Evolutionary conservation across 257 asterid species (phyloP).

Genomic region (Craterostigma plantagineum): DNA sequence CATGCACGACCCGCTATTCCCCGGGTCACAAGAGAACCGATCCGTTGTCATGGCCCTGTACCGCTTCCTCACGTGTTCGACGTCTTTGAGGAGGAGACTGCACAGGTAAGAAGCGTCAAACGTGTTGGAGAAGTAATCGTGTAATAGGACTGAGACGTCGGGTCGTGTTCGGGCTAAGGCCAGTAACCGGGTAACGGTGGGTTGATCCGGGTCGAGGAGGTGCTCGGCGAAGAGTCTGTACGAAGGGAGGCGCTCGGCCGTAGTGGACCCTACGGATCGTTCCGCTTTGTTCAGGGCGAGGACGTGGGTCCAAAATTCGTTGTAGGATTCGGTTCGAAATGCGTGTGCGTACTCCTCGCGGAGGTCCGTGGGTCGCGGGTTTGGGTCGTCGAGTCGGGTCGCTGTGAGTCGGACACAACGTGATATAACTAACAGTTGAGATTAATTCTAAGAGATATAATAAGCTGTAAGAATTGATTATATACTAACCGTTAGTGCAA

Average conservation of each 20-base stretch:
- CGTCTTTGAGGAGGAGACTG: slow-evolving; percentile 47
- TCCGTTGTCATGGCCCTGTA: too few species aligned
- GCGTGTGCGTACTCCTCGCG: slow-evolving; percentile 82
- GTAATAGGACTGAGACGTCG: slow-evolving; percentile 16
- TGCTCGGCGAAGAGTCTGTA: slow-evolving; percentile 69
- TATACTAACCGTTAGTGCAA: too few species aligned
- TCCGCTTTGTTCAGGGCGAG: slow-evolving; percentile 28
- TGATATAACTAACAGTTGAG: too few species aligned
- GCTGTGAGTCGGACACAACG: too few species aligned
- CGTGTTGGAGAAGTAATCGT: slow-evolving; percentile 29
- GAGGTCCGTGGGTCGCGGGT: too few species aligned
- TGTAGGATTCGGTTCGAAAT: slow-evolving; percentile 68
- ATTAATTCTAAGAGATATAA: too few species aligned
- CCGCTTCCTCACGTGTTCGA: slow-evolving; percentile 28
- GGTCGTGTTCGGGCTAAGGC: slow-evolving; percentile 16
- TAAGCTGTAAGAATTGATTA: too few species aligned
- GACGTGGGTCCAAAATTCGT: slow-evolving; percentile 55
- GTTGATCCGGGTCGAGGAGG: slow-evolving; percentile 63
- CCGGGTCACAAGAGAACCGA: too few species aligned
- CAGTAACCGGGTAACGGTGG: slow-evolving; percentile 22
- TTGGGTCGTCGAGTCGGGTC: too few species aligned
- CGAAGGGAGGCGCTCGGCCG: slow-evolving; percentile 68
- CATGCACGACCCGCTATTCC: too few species aligned
- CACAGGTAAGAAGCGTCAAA: slow-evolving; percentile 56
- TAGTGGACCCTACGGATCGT: slow-evolving; percentile 42